Evolutionary conservation across 2,329 filamentous ascomycete genomes (phyloP).

Genomic region (Gnomoniopsis sp.): DNA sequence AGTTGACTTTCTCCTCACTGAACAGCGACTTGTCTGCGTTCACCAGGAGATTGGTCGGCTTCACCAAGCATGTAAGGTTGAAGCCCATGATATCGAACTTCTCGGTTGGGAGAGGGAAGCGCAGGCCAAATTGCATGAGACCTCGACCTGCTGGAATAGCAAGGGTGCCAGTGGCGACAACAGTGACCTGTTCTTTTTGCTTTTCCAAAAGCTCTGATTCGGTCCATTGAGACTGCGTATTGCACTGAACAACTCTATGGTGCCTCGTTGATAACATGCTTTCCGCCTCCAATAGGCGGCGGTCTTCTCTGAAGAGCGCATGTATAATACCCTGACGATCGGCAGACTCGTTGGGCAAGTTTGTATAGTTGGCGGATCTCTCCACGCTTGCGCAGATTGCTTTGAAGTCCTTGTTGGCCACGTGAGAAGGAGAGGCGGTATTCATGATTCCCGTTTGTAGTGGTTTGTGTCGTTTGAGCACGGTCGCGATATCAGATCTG

Average conservation of each 20-base stretch:
- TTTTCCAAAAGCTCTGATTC: slow-evolving; percentile 87
- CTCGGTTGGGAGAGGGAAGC: slow-evolving; percentile 86
- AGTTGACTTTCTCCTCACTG: slow-evolving; percentile 94
- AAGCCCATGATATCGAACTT: slow-evolving; percentile 88
- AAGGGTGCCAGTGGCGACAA: slow-evolving; percentile 80
- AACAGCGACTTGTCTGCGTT: slow-evolving; percentile 86
- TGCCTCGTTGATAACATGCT: slow-evolving; percentile 82
- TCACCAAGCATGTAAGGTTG: slow-evolving; percentile 87
- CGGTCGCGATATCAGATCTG: slow-evolving; percentile 73
- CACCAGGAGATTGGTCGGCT: slow-evolving; percentile 85
- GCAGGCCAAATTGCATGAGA: slow-evolving; percentile 82
- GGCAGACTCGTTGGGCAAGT: slow-evolving; percentile 52
- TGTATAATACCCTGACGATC: slow-evolving; percentile 78
- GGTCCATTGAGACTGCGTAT: slow-evolving; percentile 71
- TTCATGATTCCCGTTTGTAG: slow-evolving; percentile 33
- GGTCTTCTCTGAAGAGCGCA: slow-evolving; percentile 86
- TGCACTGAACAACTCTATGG: slow-evolving; percentile 73
- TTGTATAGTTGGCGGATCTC: slow-evolving; percentile 4
- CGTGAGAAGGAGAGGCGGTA: slow-evolving; percentile 56
- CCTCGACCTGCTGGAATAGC: slow-evolving; percentile 85
- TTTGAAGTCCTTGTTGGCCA: slow-evolving; percentile 70
- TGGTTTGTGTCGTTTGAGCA: slow-evolving; percentile 51
- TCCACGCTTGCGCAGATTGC: slow-evolving; percentile 44
- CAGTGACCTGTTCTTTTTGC: slow-evolving; percentile 86
- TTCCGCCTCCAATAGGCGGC: slow-evolving; percentile 81